Evolutionary conservation across 768 basidiomycete species (phyloP), one percentile per base, ranked within the genome.

Genomic region (Lactarius deliciosus): DNA sequence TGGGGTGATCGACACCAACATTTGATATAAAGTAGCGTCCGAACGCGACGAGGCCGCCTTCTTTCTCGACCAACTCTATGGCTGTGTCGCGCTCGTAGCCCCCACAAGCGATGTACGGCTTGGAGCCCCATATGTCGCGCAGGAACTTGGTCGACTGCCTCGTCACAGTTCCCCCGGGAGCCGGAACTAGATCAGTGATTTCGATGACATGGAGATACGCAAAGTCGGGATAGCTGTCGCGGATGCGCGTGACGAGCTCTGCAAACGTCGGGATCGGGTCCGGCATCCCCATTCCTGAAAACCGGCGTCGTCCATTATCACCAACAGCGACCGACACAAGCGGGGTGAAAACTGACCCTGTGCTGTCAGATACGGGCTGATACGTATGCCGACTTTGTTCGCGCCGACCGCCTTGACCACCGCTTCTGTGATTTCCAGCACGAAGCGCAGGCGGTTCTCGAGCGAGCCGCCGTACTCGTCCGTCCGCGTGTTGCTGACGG

Each of bases 381-480:
- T 36, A 7, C 79, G 77, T 55, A 81, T 71, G 7, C 75, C 80
- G 45, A 74, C 73, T 41, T 73, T 73, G 25, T 77, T 74, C 34
- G 74, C 71, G 2, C 81, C 81, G 61, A 80, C 72, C 13, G 78
- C 78, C 4, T 70, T 68, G 41, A 70, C 63, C 56, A 80, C 73
- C 9, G 78, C 79, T 28, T 78, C 73, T 16, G 79, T 70, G 55
- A 80, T 74, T 69, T 80, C 77, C 32, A 79, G 68, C 8, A 73
- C 68, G 74, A 83, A 80, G 4, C 80, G 74, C 1, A 73, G 66
- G 15, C 83, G 77, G 73, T 82, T 82, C 72, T 81, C 80, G 50
- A 81, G 68, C 40, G 75, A 75, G 4, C 82, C 83, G 18, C 83
- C 83, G 70, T 81, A 84, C 65, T 75, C 73, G 75, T 81, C 81